phyloP scores from a whole-genome alignment of 345 rosid species.

The Linum trigynum region DNA sequence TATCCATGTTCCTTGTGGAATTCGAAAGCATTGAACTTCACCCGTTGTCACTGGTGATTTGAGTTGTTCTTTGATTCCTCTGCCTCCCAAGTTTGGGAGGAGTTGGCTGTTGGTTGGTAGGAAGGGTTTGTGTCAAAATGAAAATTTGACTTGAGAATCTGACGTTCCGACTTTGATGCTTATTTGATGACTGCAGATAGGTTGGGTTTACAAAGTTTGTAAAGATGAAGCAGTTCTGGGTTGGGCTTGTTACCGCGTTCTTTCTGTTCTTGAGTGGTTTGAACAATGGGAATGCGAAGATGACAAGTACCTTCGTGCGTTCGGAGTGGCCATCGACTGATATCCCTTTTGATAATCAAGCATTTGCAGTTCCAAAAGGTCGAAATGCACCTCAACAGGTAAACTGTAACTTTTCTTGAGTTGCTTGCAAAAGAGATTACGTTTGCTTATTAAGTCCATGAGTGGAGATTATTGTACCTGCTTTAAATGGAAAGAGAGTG shows the following conservation, averaged over 20 bases:
- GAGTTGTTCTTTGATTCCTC: too few species aligned
- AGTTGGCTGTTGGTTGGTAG: too few species aligned
- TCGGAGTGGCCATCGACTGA: constrained; percentile 83
- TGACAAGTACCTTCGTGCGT: constrained; percentile 57
- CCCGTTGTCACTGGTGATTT: too few species aligned
- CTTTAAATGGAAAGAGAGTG: too few species aligned
- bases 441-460: too few species aligned
- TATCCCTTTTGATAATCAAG: constrained; percentile 67
- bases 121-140: too few species aligned
- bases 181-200: not conserved
- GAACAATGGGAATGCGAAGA: constrained; percentile 42
- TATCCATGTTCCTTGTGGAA: too few species aligned
- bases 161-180: not conserved
- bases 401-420: constrained; percentile 4
- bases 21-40: too few species aligned
- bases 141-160: too few species aligned
- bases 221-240: constrained; percentile 20
- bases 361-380: constrained; percentile 63
- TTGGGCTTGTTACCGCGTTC: constrained; percentile 13
- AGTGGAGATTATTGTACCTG: too few species aligned
- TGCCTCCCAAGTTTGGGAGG: too few species aligned
- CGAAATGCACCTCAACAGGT: constrained; percentile 89
- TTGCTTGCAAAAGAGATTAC: too few species aligned
- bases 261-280: constrained; percentile 28
- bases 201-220: not conserved